Evolutionary conservation across 176 grass and related monocot species (phyloP).

Genomic region (Secale cereale): DNA sequence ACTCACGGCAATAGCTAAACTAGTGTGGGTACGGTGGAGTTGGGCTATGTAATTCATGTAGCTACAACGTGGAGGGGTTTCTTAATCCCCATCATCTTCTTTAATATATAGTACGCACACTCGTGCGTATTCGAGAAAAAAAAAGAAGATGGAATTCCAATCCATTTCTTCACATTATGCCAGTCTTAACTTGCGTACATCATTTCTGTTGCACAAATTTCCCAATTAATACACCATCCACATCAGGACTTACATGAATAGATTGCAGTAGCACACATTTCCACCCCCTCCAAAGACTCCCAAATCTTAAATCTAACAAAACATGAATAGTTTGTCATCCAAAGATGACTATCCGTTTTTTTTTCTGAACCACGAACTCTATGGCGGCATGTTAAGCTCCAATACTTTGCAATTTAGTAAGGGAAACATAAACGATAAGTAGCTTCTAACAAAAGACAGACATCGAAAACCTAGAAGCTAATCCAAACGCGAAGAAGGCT

Average conservation of each 20-base stretch:
- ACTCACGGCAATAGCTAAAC: too few species aligned
- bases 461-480: not conserved
- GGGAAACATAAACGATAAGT: not conserved
- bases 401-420: not conserved
- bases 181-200: not conserved
- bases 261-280: not conserved
- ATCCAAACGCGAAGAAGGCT: not conserved
- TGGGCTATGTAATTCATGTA: too few species aligned
- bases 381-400: not conserved
- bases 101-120: too few species aligned
- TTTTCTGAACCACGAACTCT: not conserved
- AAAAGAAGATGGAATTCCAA: not conserved
- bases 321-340: not conserved
- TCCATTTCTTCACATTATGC: not conserved
- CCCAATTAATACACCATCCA: not conserved
- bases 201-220: not conserved
- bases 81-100: too few species aligned
- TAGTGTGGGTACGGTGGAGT: too few species aligned
- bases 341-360: not conserved
- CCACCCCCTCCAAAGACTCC: not conserved
- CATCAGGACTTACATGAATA: not conserved
- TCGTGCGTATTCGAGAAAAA: too few species aligned
- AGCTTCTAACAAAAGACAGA: not conserved
- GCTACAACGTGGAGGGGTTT: too few species aligned
- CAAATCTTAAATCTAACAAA: constrained; percentile 16